Percentiles rank a stretch among this genome's conserved stretches.
Evolutionary conservation across 805 yeast species (phyloP).

Genomic region (Torulaspora gathmanii): DNA sequence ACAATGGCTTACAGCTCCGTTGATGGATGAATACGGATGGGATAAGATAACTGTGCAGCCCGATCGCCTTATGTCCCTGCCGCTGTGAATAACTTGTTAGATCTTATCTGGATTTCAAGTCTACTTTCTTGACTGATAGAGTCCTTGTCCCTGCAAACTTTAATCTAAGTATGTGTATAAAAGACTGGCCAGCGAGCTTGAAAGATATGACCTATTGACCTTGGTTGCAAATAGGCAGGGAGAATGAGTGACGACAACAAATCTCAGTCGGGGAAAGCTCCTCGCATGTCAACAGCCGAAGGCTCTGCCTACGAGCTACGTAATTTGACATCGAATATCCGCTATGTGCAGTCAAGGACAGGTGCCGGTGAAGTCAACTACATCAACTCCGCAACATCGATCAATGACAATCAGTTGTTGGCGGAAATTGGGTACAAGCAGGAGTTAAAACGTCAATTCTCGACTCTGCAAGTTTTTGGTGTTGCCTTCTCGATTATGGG

Average conservation of each 20-base stretch:
- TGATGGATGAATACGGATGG: not conserved
- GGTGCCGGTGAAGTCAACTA: slow-evolving; percentile 29
- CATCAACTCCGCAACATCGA: slow-evolving; percentile 21
- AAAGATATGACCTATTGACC: not conserved
- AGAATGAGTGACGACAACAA: slow-evolving; percentile 7
- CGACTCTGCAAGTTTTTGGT: slow-evolving; percentile 62
- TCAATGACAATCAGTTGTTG: slow-evolving; percentile 22
- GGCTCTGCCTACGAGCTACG: slow-evolving; percentile 13
- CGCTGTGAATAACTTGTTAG: too few relatives aligned
- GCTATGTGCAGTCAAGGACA: slow-evolving; percentile 19
- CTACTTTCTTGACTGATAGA: too few relatives aligned
- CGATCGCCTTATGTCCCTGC: too few relatives aligned
- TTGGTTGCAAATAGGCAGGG: not conserved
- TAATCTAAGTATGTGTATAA: not conserved
- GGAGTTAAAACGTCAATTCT: slow-evolving; percentile 57
- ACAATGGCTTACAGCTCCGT: not conserved
- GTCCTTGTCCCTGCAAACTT: too few relatives aligned
- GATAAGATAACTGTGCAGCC: too few relatives aligned
- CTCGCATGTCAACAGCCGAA: slow-evolving; percentile 9
- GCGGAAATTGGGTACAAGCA: slow-evolving; percentile 61
- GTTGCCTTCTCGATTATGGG: slow-evolving; percentile 74
- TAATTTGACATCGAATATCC: slow-evolving; percentile 9
- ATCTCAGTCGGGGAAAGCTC: not conserved
- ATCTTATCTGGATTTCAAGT: too few relatives aligned
- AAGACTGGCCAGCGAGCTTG: not conserved